These are phyloP conservation scores for Coniella vitis DNA, from an alignment of 2,329 filamentous ascomycete genomes.

Conservation along the genomic window DNA sequence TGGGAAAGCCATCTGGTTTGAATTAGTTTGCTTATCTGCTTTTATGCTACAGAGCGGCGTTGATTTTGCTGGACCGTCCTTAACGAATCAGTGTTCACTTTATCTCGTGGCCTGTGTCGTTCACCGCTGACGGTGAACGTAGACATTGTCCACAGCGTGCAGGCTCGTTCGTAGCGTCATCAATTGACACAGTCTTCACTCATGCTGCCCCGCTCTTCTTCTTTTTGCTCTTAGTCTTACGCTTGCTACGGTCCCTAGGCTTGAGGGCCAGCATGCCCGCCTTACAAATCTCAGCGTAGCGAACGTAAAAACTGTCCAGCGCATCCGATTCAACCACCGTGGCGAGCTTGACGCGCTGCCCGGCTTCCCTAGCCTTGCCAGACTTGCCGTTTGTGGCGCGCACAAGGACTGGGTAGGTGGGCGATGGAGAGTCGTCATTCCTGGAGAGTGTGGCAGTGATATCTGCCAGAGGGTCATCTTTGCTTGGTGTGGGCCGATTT, in stretches of 20 bases:
- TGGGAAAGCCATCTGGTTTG: no score
- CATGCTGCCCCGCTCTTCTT: conserved; percentile 22
- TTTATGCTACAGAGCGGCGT: no score
- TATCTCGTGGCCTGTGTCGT: no score
- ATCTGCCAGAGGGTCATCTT: conserved; percentile 52
- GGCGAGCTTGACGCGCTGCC: conserved; percentile 65
- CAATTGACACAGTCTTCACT: no score
- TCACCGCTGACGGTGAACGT: no score
- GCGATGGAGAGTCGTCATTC: conserved; percentile 25
- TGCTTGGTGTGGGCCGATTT: conserved; percentile 33
- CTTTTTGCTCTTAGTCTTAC: conserved; percentile 69
- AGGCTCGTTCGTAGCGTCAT: no score
- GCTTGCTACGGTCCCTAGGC: conserved; percentile 81
- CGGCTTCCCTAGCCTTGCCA: conserved; percentile 40
- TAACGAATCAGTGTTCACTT: no score
- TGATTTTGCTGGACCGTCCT: no score
- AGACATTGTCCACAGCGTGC: no score
- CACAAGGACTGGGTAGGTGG: conserved; percentile 58
- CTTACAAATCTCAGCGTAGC: conserved; percentile 90
- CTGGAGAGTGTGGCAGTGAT: conserved; percentile 47
- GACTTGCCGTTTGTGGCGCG: conserved; percentile 77
- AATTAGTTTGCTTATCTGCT: no score
- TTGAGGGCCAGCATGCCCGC: conserved; percentile 81
- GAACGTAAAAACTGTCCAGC: conserved; percentile 71
- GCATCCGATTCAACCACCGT: conserved; percentile 73